These are phyloP conservation scores for Hevea brasiliensis DNA, from an alignment of 345 rosid species.

Conservation along the genomic window DNA sequence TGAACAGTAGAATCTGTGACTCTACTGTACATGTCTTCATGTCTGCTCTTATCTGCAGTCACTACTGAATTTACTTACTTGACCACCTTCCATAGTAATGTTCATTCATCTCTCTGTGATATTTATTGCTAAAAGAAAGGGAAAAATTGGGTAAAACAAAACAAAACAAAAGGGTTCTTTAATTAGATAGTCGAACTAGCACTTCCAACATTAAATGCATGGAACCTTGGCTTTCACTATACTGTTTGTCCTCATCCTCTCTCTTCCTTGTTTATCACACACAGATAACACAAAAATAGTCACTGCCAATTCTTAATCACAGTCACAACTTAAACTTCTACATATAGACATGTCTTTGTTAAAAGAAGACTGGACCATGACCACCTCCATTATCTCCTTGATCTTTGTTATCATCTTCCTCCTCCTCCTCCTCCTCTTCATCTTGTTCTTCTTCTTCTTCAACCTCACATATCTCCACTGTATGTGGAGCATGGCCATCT, in stretches of 20 bases:
- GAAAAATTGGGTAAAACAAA: not conserved
- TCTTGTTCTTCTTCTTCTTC: not conserved
- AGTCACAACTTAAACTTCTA: constrained; percentile 9
- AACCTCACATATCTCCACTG: constrained; percentile 2
- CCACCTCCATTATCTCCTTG: not conserved
- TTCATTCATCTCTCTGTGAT: not conserved
- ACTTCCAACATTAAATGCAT: constrained; percentile 28
- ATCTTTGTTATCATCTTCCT: not conserved
- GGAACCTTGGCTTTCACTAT: constrained; percentile 27
- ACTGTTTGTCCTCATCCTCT: constrained; percentile 28
- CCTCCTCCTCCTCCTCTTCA: constrained; percentile 7
- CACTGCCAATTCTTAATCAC: constrained; percentile 3
- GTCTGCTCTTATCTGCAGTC: constrained; percentile 36
- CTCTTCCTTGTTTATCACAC: constrained; percentile 9
- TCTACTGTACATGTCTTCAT: constrained; percentile 35
- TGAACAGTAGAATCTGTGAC: constrained; percentile 46
- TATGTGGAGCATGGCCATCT: constrained; percentile 26
- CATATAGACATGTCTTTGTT: constrained; percentile 6
- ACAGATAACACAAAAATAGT: not conserved
- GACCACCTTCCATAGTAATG: constrained; percentile 12
- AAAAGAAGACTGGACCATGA: constrained; percentile 17
- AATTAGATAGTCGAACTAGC: constrained; percentile 15
- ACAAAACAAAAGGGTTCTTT: not conserved
- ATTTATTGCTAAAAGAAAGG: no score
- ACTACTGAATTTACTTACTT: constrained; percentile 36